A percentile compares a stretch with the other conserved stretches of the same genome.
phyloP scores from a whole-genome alignment of 2,329 filamentous ascomycete genomes.

The Xylogone sp. region DNA sequence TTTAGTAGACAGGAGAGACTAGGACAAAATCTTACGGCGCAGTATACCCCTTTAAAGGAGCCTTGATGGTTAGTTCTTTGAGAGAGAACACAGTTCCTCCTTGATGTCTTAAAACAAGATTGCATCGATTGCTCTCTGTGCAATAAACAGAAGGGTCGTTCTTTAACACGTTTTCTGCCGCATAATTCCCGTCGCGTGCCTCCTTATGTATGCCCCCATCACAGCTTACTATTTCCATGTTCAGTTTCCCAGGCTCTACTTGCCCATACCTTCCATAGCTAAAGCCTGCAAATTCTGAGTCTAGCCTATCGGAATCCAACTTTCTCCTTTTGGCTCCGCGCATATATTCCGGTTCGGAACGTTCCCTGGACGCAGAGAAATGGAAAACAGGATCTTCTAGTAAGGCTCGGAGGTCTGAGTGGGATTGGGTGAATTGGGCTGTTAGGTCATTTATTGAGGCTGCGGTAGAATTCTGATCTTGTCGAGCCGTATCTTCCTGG shows the following conservation, averaged over 20 bases:
- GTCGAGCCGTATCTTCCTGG: neutral
- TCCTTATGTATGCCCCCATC: conserved; percentile 73
- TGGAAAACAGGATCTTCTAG: conserved; percentile 21
- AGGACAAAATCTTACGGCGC: conserved; percentile 67
- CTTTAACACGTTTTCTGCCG: conserved; percentile 76
- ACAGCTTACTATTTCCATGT: conserved; percentile 85
- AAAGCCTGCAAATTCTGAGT: conserved; percentile 50
- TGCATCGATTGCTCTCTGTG: conserved; percentile 82
- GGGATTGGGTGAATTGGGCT: neutral
- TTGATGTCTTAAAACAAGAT: conserved; percentile 78
- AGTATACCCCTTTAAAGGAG: conserved; percentile 75
- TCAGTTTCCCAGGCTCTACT: conserved; percentile 75
- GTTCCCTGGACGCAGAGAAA: conserved; percentile 15
- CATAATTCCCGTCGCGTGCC: conserved; percentile 51
- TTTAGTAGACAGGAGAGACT: neutral
- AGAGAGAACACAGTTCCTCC: conserved; percentile 78
- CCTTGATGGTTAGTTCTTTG: conserved; percentile 83
- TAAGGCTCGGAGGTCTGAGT: conserved; percentile 19
- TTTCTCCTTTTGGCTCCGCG: conserved; percentile 66
- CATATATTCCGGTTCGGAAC: conserved; percentile 37
- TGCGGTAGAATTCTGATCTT: neutral
- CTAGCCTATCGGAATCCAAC: conserved; percentile 58
- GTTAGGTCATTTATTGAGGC: neutral
- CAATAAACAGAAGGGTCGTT: conserved; percentile 86
- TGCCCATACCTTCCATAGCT: conserved; percentile 86